Conservation (phyloP, 2,329 filamentous ascomycete genomes). For the Drechslerella dactyloides region DNA sequence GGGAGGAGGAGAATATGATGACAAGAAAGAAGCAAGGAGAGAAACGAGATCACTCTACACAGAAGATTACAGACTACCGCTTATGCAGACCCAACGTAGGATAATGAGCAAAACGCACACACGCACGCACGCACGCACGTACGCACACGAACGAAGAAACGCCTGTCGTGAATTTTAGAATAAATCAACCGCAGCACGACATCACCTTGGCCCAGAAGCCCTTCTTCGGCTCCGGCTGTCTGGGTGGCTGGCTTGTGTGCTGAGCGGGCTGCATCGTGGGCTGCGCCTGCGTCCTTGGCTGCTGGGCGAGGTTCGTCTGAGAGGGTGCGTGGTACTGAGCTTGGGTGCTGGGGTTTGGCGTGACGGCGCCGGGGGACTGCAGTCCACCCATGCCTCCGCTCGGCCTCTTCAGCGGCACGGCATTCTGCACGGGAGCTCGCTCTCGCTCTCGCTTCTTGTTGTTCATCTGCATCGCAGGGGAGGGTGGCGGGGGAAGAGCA, state of each 20-base stretch:
- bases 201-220: constrained; percentile 89
- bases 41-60: constrained; percentile 50
- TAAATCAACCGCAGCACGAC: constrained; percentile 83
- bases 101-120: constrained; percentile 50
- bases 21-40: constrained; percentile 25
- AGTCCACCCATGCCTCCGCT: constrained; percentile 73
- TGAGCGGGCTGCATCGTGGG: constrained; percentile 64
- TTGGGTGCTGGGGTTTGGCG: constrained; percentile 87
- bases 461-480: constrained; percentile 81
- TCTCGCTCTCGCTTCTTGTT: constrained; percentile 73
- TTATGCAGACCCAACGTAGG: constrained; percentile 47
- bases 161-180: constrained; percentile 53
- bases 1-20: constrained; percentile 34
- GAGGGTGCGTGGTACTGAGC: constrained; percentile 92
- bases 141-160: constrained; percentile 42
- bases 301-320: constrained; percentile 79
- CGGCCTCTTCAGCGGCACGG: constrained; percentile 75
- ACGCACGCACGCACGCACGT: constrained; percentile 42
- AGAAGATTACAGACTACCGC: constrained; percentile 50
- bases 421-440: constrained; percentile 75
- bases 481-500: constrained; percentile 87
- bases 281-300: constrained; percentile 68
- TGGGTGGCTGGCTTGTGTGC: constrained; percentile 61
- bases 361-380: constrained; percentile 71
- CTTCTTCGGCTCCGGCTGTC: constrained; percentile 72